Percentiles rank a stretch among this genome's conserved stretches.
Conservation (phyloP, 192 early-diverging fungal species). For the Bifiguratus adelaidae region DNA sequence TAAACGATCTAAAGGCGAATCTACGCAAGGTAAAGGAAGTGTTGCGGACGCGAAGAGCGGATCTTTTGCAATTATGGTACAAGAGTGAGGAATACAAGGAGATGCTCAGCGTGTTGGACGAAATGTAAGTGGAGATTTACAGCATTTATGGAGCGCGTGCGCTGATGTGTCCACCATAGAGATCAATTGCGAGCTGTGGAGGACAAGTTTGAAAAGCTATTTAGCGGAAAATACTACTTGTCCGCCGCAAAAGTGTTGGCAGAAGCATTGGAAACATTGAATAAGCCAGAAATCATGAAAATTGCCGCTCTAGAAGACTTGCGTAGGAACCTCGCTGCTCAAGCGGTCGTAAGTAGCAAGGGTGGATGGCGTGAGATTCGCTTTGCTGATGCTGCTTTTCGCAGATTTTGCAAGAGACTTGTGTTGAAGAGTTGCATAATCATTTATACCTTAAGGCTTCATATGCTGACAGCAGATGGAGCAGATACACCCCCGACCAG, state of each 20-base stretch:
- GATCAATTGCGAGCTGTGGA: conserved; percentile 60
- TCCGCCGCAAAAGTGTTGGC: conserved; percentile 54
- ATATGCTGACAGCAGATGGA: conserved; percentile 59
- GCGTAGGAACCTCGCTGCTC: conserved; percentile 44
- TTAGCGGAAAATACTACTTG: conserved; percentile 58
- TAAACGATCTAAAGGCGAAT: conserved; percentile 48
- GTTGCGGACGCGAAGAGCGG: conserved; percentile 48
- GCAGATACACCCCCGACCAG: conserved; percentile 38
- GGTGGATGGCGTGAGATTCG: neutral
- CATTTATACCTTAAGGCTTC: conserved; percentile 71
- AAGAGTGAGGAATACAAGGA: conserved; percentile 70
- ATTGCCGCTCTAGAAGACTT: conserved; percentile 64
- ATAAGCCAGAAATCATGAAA: conserved; percentile 48
- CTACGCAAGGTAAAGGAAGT: conserved; percentile 53
- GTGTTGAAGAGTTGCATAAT: conserved; percentile 69
- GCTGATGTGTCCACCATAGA: conserved; percentile 9
- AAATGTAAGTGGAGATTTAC: conserved; percentile 33
- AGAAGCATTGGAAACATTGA: conserved; percentile 46
- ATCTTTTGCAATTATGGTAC: conserved; percentile 57
- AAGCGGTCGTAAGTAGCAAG: conserved; percentile 27
- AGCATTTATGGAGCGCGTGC: neutral
- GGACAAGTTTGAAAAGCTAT: conserved; percentile 43
- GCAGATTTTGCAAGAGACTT: conserved; percentile 42
- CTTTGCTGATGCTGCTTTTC: neutral
- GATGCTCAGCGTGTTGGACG: conserved; percentile 65